Base-by-base conservation (phyloP, 345 rosid genomes). In the Conringia planisiliqua region DNA sequence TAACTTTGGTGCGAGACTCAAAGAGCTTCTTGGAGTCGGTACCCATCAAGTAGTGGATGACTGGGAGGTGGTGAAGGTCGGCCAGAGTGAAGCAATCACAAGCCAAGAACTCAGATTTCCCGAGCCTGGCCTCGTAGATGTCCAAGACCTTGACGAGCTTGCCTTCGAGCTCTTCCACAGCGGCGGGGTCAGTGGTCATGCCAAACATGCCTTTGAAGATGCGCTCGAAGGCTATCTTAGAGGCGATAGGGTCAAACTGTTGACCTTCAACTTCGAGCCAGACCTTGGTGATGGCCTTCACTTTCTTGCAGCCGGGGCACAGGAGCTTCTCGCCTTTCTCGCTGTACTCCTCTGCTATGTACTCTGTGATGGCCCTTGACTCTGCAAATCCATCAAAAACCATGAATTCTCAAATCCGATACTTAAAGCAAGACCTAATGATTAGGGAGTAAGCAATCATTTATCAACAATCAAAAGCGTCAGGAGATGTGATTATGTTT, bases 241-340 rank as follows among this genome's bases (percentile, higher is more conserved):
- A 47, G 4, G 77, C 74, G 18, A 81, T 66, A 3, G 42, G 58
- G 10, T 76, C 66, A 42, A 74, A 88, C 33, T 80, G 86, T 72
- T 82, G 87, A 24, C 80, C 77, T 60, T 84, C 88, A 1, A 80
- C 86, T 43, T 84, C 70, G 63, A 82, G 67, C 92, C 89, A 87
- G 0, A 64, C 70, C 3, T 54, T 55, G 1, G 78, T 73, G 26
- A 20, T 10, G 6, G 78, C 82, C 26, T 72, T 68, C 1, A 62
- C 60, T 26, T 72, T 67, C 36, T 68, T 62, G 74, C 56, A 18
- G 77, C 85, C 27, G 66, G 72, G 58, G 43, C 36, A 44, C 48
- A 38, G 0, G 22, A 78, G 51, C 78, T 83, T 38, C 14, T 58
- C 67, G 1, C 92, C 81, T 5, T 22, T 66, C 12, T 73, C 79